phyloP scores from a whole-genome alignment of 2,329 filamentous ascomycete genomes.

The Neonectria faginata region DNA sequence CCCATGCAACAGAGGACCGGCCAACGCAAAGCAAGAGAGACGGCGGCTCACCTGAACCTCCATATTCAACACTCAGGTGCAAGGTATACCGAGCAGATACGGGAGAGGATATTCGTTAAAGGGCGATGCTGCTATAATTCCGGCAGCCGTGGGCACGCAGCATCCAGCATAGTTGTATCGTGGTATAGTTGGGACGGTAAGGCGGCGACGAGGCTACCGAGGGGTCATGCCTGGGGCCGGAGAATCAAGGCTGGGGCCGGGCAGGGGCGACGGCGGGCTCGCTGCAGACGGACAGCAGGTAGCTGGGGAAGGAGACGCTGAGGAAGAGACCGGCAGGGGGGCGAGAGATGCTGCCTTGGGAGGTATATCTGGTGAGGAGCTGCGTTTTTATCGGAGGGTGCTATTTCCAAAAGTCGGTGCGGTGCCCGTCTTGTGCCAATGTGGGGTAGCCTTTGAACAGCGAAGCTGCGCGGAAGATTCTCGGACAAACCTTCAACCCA shows the following conservation, averaged over 20 bases:
- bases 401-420: conserved; percentile 56
- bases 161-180: conserved; percentile 57
- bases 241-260: conserved; percentile 34
- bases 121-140: conserved; percentile 57
- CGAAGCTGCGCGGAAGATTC: conserved; percentile 37
- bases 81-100: conserved; percentile 15
- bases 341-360: conserved; percentile 33
- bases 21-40: conserved; percentile 26
- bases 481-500: conserved; percentile 43
- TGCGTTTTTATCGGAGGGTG: conserved; percentile 54
- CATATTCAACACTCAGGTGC: conserved; percentile 52
- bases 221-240: conserved; percentile 53
- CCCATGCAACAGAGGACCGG: conserved; percentile 24
- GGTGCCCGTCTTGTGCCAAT: conserved; percentile 52
- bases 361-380: conserved; percentile 37
- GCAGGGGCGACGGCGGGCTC: conserved; percentile 9
- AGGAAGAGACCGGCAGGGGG: conserved; percentile 19
- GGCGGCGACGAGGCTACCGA: conserved; percentile 54
- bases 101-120: conserved; percentile 28
- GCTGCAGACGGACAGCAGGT: conserved; percentile 17
- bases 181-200: conserved; percentile 43
- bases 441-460: conserved; percentile 48
- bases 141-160: conserved; percentile 55
- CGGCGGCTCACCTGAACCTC: conserved; percentile 59
- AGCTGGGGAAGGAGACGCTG: conserved; percentile 33